Base-by-base conservation (phyloP, 2,329 filamentous ascomycete species). In the Paraphoma sp. region DNA sequence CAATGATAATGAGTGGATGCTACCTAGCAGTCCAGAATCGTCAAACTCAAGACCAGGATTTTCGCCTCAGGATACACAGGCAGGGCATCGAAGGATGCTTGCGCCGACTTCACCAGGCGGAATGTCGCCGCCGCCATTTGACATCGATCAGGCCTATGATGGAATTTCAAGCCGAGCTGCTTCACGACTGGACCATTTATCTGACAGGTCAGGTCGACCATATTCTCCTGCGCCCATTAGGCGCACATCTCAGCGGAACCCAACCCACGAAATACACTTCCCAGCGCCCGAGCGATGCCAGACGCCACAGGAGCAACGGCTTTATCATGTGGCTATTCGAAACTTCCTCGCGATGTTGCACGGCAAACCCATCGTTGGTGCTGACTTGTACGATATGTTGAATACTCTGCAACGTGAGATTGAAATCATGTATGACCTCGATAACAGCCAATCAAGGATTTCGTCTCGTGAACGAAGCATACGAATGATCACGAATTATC, bases 321-420 rank as follows among this genome's bases (percentile, higher is more conserved):
- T 86, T 1, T 81, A 89, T 60, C 86, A 88, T 62, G 81, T 90
- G 45, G 87, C 88, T 0, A 88, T 88, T 0, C 84, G 89, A 17
- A 91, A 91, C 65, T 84, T 90, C 44, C 86, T 91, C 63, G 88
- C 88, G 0, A 75, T 90, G 33, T 73, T 90, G 1, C 87, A 86
- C 64, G 82, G 86, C 49, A 84, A 85, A 18, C 87, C 88, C 0
- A 79, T 91, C 0, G 87, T 91, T 2, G 89, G 89, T 0, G 67
- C 85, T 1, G 87, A 87, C 4, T 72, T 91, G 0, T 84, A 83
- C 61, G 86, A 89, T 63, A 86, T 88, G 36, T 76, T 91, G 5
- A 79, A 79, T 0, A 88, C 90, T 63, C 76, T 91, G 0, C 86
- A 87, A 40, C 76, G 82, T 7, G 83, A 88, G 2, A 82, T 90